Percentiles rank a stretch among this genome's conserved stretches.
These are phyloP conservation scores for Thermochaetoides thermophila DNA, from an alignment of 495 filamentous ascomycete species.

Conservation along the genomic window DNA sequence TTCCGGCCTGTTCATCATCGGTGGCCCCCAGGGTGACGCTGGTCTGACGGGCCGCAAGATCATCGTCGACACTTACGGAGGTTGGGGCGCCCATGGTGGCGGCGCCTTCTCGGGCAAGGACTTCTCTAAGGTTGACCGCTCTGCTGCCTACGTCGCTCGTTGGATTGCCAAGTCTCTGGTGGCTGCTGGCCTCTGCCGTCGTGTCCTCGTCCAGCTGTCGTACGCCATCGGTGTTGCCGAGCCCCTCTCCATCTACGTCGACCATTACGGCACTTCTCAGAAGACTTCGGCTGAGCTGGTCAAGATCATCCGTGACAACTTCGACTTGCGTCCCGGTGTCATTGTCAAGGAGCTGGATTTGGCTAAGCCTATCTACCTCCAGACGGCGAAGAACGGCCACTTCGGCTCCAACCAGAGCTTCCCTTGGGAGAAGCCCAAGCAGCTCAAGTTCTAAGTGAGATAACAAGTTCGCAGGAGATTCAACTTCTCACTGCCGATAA, in stretches of 20 bases:
- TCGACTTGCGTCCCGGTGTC: constrained; percentile 92
- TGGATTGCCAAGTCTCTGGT: constrained; percentile 99
- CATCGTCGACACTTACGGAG: constrained; percentile 99
- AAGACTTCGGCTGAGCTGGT: constrained; percentile 69
- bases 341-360: constrained; percentile 97
- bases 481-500: constrained; percentile 22
- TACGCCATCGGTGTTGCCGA: constrained; percentile 98
- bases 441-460: constrained; percentile 62
- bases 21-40: constrained; percentile 96
- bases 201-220: constrained; percentile 88
- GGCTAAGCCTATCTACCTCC: constrained; percentile 88
- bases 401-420: constrained; percentile 94
- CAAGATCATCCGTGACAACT: constrained; percentile 85
- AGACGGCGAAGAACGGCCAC: constrained; percentile 98
- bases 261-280: constrained; percentile 67
- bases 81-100: constrained; percentile 98
- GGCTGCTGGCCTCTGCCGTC: constrained; percentile 71
- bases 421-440: constrained; percentile 96
- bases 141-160: constrained; percentile 89
- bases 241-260: constrained; percentile 83
- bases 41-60: constrained; percentile 99
- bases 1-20: constrained; percentile 96
- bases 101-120: constrained; percentile 99
- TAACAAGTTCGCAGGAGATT: constrained; percentile 19
- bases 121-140: constrained; percentile 99